These are phyloP conservation scores for Aspergillus homomorphus DNA, from an alignment of 495 filamentous ascomycete genomes.

Conservation along the genomic window DNA sequence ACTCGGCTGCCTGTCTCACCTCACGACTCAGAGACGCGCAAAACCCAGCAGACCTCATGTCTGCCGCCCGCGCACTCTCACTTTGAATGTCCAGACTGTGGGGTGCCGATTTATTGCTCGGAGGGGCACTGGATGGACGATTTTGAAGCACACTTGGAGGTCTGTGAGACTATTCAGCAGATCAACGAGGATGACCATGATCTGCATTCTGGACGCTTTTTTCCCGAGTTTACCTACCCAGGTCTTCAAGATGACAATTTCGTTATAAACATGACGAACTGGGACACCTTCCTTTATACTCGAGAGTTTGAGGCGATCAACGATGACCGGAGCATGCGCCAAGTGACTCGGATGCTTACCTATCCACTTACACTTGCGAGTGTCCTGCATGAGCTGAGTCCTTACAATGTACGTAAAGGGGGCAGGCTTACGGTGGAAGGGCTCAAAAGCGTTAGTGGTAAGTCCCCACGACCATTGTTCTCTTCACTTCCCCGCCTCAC, in stretches of 20 bases:
- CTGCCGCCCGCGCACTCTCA: constrained; percentile 72
- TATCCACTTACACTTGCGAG: constrained; percentile 91
- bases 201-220: constrained; percentile 81
- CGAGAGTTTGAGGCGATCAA: constrained; percentile 87
- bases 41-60: constrained; percentile 37
- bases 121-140: constrained; percentile 93
- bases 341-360: constrained; percentile 87
- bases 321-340: constrained; percentile 77
- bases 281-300: constrained; percentile 94
- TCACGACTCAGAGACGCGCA: constrained; percentile 58
- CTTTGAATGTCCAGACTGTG: constrained; percentile 96
- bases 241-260: constrained; percentile 86
- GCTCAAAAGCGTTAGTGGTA: constrained; percentile 88
- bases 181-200: constrained; percentile 99
- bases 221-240: constrained; percentile 91
- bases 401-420: constrained; percentile 71
- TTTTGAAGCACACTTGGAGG: constrained; percentile 84
- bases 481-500: background rate
- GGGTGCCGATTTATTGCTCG: constrained; percentile 88
- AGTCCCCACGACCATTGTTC: constrained; percentile 26
- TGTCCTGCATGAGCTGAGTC: constrained; percentile 88
- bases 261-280: constrained; percentile 94
- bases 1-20: constrained; percentile 59
- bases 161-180: constrained; percentile 86
- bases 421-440: constrained; percentile 81